Conservation (phyloP, 78 protist species). For the Dictyostelium firmibasis region DNA sequence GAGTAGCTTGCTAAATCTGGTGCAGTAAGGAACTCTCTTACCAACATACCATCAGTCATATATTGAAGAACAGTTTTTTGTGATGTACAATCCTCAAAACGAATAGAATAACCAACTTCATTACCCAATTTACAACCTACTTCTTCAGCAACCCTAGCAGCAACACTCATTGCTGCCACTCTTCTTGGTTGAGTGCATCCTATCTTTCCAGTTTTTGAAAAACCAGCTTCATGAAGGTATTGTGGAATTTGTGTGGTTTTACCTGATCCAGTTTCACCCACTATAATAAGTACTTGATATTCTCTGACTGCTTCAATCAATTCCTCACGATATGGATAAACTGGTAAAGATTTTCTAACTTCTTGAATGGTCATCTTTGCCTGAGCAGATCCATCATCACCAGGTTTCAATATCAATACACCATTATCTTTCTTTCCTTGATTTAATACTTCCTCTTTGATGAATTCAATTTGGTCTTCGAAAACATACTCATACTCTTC, state of each 20-base stretch:
- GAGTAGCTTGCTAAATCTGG: conserved; percentile 92
- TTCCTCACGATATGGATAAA: conserved; percentile 86
- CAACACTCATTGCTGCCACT: conserved; percentile 98
- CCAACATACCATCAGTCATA: conserved; percentile 99
- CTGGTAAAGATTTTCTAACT: conserved; percentile 88
- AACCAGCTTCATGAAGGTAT: conserved; percentile 95
- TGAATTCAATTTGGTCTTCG: conserved; percentile 91
- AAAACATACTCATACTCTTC: conserved; percentile 80
- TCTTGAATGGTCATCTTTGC: conserved; percentile 55
- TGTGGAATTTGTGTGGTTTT: conserved; percentile 98
- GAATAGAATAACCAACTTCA: conserved; percentile 96
- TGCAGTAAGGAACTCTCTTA: conserved; percentile 95
- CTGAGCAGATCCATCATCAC: conserved; percentile 4
- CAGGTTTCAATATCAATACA: neutral
- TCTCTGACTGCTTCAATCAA: conserved; percentile 75
- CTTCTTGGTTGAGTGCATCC: conserved; percentile 99
- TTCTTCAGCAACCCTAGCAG: conserved; percentile 97
- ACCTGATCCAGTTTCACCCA: conserved; percentile 89
- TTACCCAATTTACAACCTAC: conserved; percentile 88
- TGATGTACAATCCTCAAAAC: conserved; percentile 96
- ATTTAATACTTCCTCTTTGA: conserved; percentile 55
- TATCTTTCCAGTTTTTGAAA: conserved; percentile 80
- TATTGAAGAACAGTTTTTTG: conserved; percentile 92
- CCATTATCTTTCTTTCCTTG: conserved; percentile 32
- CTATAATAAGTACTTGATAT: conserved; percentile 60